Evolutionary conservation across 176 grass and related monocot genomes (phyloP).

Genomic region (Coix lacrymajobi): DNA sequence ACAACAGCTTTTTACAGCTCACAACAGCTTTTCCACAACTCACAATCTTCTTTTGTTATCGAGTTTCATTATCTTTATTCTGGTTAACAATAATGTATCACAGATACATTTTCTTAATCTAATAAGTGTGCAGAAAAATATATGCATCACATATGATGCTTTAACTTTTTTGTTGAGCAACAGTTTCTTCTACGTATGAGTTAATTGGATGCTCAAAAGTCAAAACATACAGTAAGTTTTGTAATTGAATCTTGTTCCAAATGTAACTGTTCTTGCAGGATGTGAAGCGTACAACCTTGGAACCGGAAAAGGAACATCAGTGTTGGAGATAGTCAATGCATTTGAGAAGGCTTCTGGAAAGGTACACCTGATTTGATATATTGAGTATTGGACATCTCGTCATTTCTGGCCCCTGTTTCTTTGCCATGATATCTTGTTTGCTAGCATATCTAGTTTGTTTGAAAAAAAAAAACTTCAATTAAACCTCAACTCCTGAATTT

Average conservation of each 20-base stretch:
- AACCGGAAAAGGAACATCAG: constrained; percentile 88
- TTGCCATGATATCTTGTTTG: constrained; percentile 5
- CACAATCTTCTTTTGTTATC: not conserved
- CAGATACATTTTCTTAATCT: constrained; percentile 2
- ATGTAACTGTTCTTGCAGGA: constrained; percentile 43
- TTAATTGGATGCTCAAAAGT: not conserved
- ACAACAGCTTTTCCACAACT: not conserved
- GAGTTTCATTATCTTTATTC: not conserved
- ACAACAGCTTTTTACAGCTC: too few relatives aligned
- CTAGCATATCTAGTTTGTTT: constrained; percentile 12
- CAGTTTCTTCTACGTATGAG: not conserved
- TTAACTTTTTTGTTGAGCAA: constrained; percentile 6
- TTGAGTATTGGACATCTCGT: not conserved
- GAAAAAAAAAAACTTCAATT: not conserved
- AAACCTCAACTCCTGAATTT: not conserved
- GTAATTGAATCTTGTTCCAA: constrained; percentile 4
- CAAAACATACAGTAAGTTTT: not conserved
- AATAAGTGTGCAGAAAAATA: not conserved
- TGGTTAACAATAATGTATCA: not conserved
- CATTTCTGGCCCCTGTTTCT: not conserved
- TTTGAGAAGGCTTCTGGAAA: constrained; percentile 96
- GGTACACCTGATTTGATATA: constrained; percentile 36
- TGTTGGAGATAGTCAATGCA: constrained; percentile 94
- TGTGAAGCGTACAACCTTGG: constrained; percentile 94
- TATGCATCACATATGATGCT: not conserved